These are phyloP conservation scores for Trichoderma asperellum DNA, from an alignment of 2,329 filamentous ascomycete genomes.

Conservation along the genomic window DNA sequence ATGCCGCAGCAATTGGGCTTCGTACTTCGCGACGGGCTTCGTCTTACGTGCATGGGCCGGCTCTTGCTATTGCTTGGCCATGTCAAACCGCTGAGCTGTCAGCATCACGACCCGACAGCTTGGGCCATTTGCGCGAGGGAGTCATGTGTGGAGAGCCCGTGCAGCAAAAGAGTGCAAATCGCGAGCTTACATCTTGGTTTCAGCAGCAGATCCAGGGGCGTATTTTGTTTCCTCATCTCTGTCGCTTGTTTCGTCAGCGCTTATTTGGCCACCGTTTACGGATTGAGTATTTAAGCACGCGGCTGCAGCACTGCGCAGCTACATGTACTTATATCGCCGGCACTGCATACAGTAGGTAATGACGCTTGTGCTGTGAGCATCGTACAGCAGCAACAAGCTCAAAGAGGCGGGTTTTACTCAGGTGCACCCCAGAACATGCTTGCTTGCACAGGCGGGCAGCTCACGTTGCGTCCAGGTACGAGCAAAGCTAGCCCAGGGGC, in stretches of 20 bases:
- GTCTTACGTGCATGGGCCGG: background rate
- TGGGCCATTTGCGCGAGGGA: slow-evolving; percentile 14
- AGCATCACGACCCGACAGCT: slow-evolving; percentile 23
- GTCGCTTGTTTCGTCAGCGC: background rate
- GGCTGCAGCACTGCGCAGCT: background rate
- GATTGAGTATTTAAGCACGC: no score
- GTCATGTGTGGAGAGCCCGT: slow-evolving; percentile 5
- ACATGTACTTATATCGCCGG: background rate
- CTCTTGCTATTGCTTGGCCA: background rate
- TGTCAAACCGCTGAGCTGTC: background rate
- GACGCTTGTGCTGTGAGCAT: background rate
- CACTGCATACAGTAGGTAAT: background rate
- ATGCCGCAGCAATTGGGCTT: background rate
- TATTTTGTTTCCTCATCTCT: background rate
- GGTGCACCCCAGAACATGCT: background rate
- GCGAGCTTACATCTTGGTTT: slow-evolving; percentile 15
- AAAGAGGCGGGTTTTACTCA: background rate
- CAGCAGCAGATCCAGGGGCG: background rate
- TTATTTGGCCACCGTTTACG: background rate
- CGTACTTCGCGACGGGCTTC: background rate
- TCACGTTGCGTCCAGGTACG: background rate
- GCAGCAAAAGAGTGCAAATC: background rate
- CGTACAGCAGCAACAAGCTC: background rate
- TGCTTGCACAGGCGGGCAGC: background rate
- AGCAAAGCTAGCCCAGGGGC: background rate